These are phyloP conservation scores for Anaeromyces robustus DNA, from an alignment of 192 early-diverging fungal species.

Conservation along the genomic window DNA sequence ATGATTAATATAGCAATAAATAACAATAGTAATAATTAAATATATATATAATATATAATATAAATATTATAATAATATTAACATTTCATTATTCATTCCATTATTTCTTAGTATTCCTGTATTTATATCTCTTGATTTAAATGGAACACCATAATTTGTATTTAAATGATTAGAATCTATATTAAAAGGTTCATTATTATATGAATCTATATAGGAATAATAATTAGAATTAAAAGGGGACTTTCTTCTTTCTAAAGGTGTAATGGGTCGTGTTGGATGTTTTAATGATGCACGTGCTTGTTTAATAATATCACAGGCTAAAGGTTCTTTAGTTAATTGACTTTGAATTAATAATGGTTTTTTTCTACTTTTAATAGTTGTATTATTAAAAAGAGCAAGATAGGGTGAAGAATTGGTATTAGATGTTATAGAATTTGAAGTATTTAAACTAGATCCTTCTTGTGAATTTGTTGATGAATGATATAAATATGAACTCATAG, in stretches of 20 bases:
- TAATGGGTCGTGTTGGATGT: not conserved
- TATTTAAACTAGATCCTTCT: not conserved
- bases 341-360: not conserved
- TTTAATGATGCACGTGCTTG: not conserved
- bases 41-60: too few species aligned
- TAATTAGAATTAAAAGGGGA: not conserved
- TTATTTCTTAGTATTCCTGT: not conserved
- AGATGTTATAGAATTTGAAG: not conserved
- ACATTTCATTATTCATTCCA: not conserved
- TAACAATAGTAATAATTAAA: too few species aligned
- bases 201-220: not conserved
- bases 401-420: not conserved
- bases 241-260: not conserved
- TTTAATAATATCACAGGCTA: not conserved
- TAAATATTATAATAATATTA: too few species aligned
- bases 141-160: not conserved
- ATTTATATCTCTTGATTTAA: not conserved
- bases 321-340: not conserved
- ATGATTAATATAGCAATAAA: too few species aligned
- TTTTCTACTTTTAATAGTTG: not conserved
- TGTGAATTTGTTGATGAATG: not conserved
- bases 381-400: not conserved
- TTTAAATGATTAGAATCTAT: not conserved
- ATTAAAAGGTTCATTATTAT: not conserved
- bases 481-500: not conserved